phyloP scores from a whole-genome alignment of 352 stramenopile genomes.

The Phytophthora hibernalis region DNA sequence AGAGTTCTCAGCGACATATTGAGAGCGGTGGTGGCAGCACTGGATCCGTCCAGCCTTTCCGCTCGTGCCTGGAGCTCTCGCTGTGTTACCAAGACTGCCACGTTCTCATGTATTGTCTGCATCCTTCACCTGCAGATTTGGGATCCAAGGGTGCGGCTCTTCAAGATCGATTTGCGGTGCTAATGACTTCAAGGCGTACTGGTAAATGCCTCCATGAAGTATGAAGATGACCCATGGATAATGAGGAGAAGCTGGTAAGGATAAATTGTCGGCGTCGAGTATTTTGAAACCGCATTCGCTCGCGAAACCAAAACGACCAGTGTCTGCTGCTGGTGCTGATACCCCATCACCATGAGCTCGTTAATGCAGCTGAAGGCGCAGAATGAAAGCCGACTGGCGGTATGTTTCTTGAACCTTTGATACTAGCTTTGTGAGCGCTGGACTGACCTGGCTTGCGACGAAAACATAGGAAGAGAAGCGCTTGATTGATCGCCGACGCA shows the following conservation, averaged over 20 bases:
- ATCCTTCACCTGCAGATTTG: slow-evolving; percentile 12
- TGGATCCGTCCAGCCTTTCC: background rate
- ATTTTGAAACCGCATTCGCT: slow-evolving; percentile 15
- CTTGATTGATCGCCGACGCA: slow-evolving; percentile 84
- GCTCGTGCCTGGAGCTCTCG: slow-evolving; percentile 20
- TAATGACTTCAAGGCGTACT: background rate
- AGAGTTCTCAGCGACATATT: slow-evolving; percentile 56
- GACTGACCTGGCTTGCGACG: slow-evolving; percentile 6
- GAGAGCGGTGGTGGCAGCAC: slow-evolving; percentile 30
- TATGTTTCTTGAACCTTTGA: slow-evolving; percentile 23
- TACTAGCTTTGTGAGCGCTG: background rate
- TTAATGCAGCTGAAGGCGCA: slow-evolving; percentile 85
- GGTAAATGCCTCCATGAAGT: no score
- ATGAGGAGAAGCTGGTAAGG: background rate
- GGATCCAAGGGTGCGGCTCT: slow-evolving; percentile 21
- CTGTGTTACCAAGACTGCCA: slow-evolving; percentile 42
- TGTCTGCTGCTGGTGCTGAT: background rate
- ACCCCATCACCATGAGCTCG: slow-evolving; percentile 64
- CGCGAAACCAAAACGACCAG: slow-evolving; percentile 14
- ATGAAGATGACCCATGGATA: background rate
- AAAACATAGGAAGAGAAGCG: slow-evolving; percentile 82
- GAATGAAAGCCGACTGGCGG: slow-evolving; percentile 80
- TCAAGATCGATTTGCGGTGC: slow-evolving; percentile 17
- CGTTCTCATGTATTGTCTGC: slow-evolving; percentile 37
- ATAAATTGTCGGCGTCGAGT: no score